These are phyloP conservation scores for Paraphaeosphaeria sporulosa DNA, from an alignment of 2,329 filamentous ascomycete species.

Conservation along the genomic window DNA sequence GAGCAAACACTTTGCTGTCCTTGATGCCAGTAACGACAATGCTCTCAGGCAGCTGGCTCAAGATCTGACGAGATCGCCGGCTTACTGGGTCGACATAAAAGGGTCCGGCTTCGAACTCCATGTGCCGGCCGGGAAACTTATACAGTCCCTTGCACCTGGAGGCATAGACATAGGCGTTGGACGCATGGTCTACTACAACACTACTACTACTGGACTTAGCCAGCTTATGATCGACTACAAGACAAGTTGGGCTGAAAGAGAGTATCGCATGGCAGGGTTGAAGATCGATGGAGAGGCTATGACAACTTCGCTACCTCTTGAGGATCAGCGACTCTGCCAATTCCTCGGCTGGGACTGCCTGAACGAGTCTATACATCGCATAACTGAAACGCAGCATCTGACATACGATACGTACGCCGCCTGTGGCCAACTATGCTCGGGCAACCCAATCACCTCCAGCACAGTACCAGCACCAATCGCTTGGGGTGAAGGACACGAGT, in stretches of 20 bases:
- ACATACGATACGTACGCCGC: conserved; percentile 9
- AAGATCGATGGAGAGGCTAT: conserved; percentile 1
- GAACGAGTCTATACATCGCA: conserved; percentile 4
- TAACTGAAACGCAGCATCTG: conserved; percentile 5
- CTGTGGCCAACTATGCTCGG: conserved; percentile 6
- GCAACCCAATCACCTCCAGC: conserved; percentile 6
- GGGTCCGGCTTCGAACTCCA: conserved; percentile 6
- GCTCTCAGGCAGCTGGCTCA: conserved; percentile 1
- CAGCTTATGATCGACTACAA: conserved; percentile 10
- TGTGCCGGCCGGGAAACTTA: conserved; percentile 2
- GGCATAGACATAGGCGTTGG: conserved; percentile 2
- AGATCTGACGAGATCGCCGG: background rate
- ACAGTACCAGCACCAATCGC: background rate
- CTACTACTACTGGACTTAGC: background rate
- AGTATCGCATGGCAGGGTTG: conserved; percentile 9
- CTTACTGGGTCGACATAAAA: conserved; percentile 8
- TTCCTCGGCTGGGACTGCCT: background rate
- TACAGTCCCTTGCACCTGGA: background rate
- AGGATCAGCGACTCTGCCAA: conserved; percentile 4
- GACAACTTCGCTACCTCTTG: background rate
- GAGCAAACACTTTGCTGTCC: conserved; percentile 8
- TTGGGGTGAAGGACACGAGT: conserved; percentile 5
- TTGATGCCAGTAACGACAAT: conserved; percentile 1
- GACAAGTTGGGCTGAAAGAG: conserved; percentile 5
- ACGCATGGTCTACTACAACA: conserved; percentile 5